Base-by-base conservation (phyloP, 2,329 filamentous ascomycete species). In the Aspergillus fumigatiaffinis region DNA sequence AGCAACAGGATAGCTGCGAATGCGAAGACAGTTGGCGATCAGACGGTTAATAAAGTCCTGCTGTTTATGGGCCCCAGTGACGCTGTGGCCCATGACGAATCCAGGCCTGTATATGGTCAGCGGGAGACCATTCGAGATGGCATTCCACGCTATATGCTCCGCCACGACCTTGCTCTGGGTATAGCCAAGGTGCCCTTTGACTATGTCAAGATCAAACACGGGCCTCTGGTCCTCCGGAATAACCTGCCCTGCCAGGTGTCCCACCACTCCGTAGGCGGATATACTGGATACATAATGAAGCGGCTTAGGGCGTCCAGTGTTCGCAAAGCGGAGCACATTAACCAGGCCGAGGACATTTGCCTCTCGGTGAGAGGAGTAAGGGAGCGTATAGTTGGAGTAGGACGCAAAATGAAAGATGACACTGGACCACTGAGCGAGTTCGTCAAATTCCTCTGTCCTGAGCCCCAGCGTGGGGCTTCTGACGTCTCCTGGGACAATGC, bases 201-300 rank as follows among this genome's bases (percentile, higher is more conserved):
- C 23, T 14, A 51, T 46, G 1, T 55, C 32, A 6, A 38, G 47
- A 9, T 53, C 55, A 4, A 29, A 17, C 7, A 42, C 10, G 14
- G 60, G 62, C 3, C 47, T 28, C 32, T 56, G 38, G 25, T 61
- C 55, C 28, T 64, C 62, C 1, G 49, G 28, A 5, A 61, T 28
- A 25, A 52, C 35, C 14, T 46, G 49, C 2, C 53, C 49, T 5
- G 17, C n/a, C 2, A 62, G 9, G 29, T 51, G 12, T 17, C 59
- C 53, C 1, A 54, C 50, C 3, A 58, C 51, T 3, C 62, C 65
- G n/a, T 57, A 3, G 63, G 63, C 1, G 1, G 57, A 55, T 5
- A 67, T 60, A 21, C 56, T 60, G 9, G 64, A 67, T 4, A 51
- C 57, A 26, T 67, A 63, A 51, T 66, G 60, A 0, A 65, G 7